Percentiles rank a stretch among this genome's conserved stretches.
These are phyloP conservation scores for Saturnispora diversa DNA, from an alignment of 805 yeast species.

Conservation along the genomic window DNA sequence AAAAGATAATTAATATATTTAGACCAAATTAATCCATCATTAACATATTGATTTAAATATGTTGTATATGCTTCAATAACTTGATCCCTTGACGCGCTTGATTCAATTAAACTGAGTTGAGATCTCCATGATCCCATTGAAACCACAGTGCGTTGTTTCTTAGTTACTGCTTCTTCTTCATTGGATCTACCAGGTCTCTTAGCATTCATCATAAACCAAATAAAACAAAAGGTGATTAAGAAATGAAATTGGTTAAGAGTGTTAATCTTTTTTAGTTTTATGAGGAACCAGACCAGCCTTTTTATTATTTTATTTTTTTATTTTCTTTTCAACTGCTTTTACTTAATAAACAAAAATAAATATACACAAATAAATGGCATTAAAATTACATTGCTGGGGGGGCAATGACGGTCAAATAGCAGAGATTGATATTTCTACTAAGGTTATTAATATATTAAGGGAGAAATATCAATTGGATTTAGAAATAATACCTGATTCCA, in stretches of 20 bases:
- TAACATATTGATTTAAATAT: conserved; percentile 58
- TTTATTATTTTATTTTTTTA: background rate
- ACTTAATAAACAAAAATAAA: too few species aligned
- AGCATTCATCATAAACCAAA: conserved; percentile 42
- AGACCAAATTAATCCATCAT: conserved; percentile 67
- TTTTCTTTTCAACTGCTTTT: background rate
- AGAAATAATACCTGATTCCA: conserved; percentile 9
- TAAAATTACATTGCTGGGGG: conserved; percentile 9
- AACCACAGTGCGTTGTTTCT: conserved; percentile 43
- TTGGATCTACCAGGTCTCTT: conserved; percentile 20
- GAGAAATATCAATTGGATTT: conserved; percentile 1
- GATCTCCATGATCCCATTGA: conserved; percentile 38
- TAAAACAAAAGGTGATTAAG: too few species aligned
- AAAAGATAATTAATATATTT: conserved; percentile 47
- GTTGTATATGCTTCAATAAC: conserved; percentile 51
- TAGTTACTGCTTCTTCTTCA: conserved; percentile 39
- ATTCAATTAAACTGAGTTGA: conserved; percentile 39
- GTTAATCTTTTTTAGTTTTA: too few species aligned
- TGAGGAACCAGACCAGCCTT: too few species aligned
- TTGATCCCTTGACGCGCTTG: conserved; percentile 30
- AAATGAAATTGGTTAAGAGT: too few species aligned
- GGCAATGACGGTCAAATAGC: background rate
- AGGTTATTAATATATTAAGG: background rate
- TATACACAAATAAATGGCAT: background rate
- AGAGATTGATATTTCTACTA: conserved; percentile 3